Percentiles rank a stretch among this genome's conserved stretches.
These are phyloP conservation scores for Trypanosoma lewisi DNA, from an alignment of 208 protist genomes.

Conservation along the genomic window DNA sequence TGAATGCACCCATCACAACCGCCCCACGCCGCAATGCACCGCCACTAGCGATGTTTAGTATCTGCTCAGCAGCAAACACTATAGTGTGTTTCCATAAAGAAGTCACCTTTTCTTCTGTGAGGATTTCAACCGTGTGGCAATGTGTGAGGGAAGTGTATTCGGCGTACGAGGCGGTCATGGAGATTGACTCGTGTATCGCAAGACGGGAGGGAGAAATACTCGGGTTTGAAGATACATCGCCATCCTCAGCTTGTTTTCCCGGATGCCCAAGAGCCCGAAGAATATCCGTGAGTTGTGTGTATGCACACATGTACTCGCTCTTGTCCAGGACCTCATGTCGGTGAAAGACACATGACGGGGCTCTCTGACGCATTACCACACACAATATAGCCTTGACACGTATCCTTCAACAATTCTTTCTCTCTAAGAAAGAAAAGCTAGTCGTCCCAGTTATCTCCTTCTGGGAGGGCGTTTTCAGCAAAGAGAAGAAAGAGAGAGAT, in stretches of 20 bases:
- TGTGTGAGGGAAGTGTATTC: slow-evolving; percentile 40
- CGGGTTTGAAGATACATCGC: background rate
- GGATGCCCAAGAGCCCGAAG: slow-evolving; percentile 10
- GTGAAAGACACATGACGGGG: slow-evolving; percentile 22
- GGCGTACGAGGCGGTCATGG: slow-evolving; percentile 38
- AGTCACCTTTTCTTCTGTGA: slow-evolving; percentile 19
- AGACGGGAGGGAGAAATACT: background rate
- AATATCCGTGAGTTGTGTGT: slow-evolving; percentile 15
- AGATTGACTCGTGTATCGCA: slow-evolving; percentile 27
- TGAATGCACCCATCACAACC: slow-evolving; percentile 41
- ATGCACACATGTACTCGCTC: slow-evolving; percentile 22
- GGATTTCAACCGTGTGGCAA: slow-evolving; percentile 33
- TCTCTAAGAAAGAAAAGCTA: slow-evolving; percentile 1
- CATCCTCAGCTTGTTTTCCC: background rate
- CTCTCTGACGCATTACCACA: background rate
- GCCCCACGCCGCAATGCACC: background rate
- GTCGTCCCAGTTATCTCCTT: too few relatives aligned
- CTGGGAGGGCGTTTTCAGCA: too few relatives aligned
- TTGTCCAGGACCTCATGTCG: slow-evolving; percentile 24
- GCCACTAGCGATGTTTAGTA: slow-evolving; percentile 11
- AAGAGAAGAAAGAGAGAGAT: slow-evolving; percentile 18
- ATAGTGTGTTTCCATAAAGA: slow-evolving; percentile 29
- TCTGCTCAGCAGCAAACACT: slow-evolving; percentile 17
- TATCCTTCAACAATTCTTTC: background rate
- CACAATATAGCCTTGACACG: background rate